Evolutionary conservation across 768 basidiomycete genomes (phyloP).

Genomic region (Lactarius sanguifluus): DNA sequence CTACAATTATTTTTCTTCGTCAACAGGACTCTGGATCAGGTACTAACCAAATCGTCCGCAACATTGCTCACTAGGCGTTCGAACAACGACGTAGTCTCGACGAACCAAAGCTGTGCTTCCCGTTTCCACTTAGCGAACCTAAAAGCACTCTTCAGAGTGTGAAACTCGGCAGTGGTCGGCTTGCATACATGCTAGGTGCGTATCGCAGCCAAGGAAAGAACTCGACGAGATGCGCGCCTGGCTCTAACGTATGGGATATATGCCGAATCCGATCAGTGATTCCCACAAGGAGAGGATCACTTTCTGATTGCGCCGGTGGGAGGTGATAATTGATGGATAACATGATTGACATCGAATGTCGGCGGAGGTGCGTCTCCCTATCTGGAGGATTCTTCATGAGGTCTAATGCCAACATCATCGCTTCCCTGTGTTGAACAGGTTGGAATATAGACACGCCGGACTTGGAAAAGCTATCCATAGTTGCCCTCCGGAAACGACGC

Average conservation of each 20-base stretch:
- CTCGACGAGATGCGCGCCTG: background rate
- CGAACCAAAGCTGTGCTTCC: too few relatives aligned
- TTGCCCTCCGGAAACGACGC: constrained; percentile 33
- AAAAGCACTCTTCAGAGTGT: too few relatives aligned
- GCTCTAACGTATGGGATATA: too few relatives aligned
- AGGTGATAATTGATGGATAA: constrained; percentile 27
- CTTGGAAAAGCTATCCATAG: constrained; percentile 32
- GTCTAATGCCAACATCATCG: constrained; percentile 35
- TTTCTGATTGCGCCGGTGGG: constrained; percentile 20
- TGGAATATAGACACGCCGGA: constrained; percentile 32
- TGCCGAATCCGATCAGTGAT: background rate
- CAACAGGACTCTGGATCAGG: too few relatives aligned
- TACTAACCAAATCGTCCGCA: too few relatives aligned
- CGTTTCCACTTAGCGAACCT: too few relatives aligned
- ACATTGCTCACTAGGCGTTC: too few relatives aligned
- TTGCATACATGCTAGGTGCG: background rate
- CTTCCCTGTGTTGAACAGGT: constrained; percentile 37
- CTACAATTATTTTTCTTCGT: too few relatives aligned
- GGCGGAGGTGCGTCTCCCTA: constrained; percentile 32
- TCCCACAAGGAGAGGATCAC: background rate
- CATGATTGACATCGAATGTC: constrained; percentile 29
- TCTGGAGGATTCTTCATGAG: constrained; percentile 34
- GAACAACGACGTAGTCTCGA: too few relatives aligned
- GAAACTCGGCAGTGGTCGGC: background rate
- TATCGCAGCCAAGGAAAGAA: background rate